Evolutionary conservation across 768 basidiomycete genomes (phyloP), one percentile per base, ranked within the genome.

Genomic region (Podaxis carcinomalis): DNA sequence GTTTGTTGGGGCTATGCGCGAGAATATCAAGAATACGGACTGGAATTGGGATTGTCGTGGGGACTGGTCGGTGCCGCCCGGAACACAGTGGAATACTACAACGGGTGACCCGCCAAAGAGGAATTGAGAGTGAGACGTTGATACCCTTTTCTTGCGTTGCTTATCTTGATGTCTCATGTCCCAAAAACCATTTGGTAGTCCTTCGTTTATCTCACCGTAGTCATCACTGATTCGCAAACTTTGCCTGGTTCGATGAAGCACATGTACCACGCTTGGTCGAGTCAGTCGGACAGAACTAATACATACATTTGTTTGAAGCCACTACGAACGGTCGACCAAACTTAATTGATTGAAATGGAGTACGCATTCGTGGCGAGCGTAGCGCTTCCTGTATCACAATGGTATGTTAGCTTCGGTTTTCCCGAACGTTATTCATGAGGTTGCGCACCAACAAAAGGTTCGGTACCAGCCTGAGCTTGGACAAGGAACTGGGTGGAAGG

Each of bases 21-120:
- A 83, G 72, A 82, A 83, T 39, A 86, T 93, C 19, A 74, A 67
- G 35, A 74, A 80, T 63, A 85, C 87, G 19, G 88, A 93, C 68
- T 95, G 89, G 86, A 74, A 68, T 5, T 87, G 84, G 74, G 89
- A 86, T 46, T 96, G 94, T 69, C 71, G 80, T 65, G 91, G 89
- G 2, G 78, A 90, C 64, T 96, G 92, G 91, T 73, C 73, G 0
- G 79, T 94, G 0, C 87, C 89, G 0, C 73, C 77, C 16, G 91
- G 90, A 0, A 67, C 76, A 0, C 78, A 72, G 1, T 94, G 92
- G 92, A 81, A 85, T 67, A 93, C 90, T 5, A 83, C 83, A 6
- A 87, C 80, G 1, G 90, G 90, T n/a, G 81, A 85, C 42, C 77
- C 84, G 16, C 88, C 88, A 5, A 71, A 67, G 47, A 56, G 54